Conservation (phyloP, 306 rosid genomes). For the Sesbania bispinosa region DNA sequence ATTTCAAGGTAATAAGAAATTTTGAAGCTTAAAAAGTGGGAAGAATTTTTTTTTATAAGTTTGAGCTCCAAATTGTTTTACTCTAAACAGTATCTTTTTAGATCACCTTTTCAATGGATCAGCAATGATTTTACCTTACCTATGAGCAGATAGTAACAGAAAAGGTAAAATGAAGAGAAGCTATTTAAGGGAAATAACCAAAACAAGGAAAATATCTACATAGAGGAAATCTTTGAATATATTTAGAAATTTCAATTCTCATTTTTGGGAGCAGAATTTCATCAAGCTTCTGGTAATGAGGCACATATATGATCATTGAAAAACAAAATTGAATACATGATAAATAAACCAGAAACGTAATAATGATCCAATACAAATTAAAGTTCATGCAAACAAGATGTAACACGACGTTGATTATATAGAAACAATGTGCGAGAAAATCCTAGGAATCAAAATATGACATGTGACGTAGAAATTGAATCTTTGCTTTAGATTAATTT, state of each 20-base stretch:
- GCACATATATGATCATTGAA: not conserved
- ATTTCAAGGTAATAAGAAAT: not conserved
- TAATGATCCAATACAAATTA: not conserved
- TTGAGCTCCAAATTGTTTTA: not conserved
- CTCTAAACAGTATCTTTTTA: not conserved
- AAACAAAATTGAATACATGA: not conserved
- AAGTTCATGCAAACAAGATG: not conserved
- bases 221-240: not conserved
- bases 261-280: not conserved
- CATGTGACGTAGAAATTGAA: not conserved
- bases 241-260: not conserved
- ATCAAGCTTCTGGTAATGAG: not conserved
- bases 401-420: not conserved
- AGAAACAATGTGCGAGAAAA: not conserved
- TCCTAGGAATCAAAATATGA: not conserved
- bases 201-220: not conserved
- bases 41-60: not conserved
- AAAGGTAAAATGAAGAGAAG: not conserved
- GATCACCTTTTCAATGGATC: not conserved
- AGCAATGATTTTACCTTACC: not conserved
- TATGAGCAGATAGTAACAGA: not conserved
- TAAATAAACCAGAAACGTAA: not conserved
- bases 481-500: not conserved
- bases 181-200: not conserved
- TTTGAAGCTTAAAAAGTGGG: not conserved